A percentile compares a stretch with the other conserved stretches of the same genome.
Evolutionary conservation across 2,329 filamentous ascomycete genomes (phyloP).

Genomic region (Rhynchosporium secalis): DNA sequence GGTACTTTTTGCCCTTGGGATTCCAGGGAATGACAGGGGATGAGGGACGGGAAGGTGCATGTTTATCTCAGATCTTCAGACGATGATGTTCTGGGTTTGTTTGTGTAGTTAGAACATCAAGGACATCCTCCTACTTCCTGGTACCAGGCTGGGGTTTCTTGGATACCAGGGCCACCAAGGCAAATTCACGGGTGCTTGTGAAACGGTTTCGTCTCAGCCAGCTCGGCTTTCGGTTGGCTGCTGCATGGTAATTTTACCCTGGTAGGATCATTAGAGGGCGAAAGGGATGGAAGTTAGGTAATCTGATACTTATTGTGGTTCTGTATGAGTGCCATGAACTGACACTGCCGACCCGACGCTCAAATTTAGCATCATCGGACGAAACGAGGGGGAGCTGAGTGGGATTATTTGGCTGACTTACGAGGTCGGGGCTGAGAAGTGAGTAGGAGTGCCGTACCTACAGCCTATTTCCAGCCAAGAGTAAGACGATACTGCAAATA

Average conservation of each 20-base stretch:
- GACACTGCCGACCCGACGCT: constrained; percentile 5
- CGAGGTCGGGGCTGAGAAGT: too few species aligned
- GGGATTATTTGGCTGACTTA: not conserved
- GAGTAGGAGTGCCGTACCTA: too few species aligned
- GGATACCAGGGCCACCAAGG: not conserved
- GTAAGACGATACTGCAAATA: not conserved
- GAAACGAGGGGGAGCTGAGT: not conserved
- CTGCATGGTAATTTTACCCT: constrained; percentile 7
- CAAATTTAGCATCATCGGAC: constrained; percentile 1
- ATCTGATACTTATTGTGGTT: not conserved
- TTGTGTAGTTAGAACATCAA: too few species aligned
- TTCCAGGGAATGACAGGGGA: too few species aligned
- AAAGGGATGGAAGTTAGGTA: not conserved
- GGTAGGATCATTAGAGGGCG: not conserved
- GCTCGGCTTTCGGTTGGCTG: not conserved
- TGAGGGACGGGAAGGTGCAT: too few species aligned
- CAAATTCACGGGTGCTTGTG: constrained; percentile 21
- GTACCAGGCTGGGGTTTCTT: not conserved
- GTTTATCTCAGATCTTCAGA: too few species aligned
- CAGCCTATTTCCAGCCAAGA: too few species aligned
- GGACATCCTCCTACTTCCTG: too few species aligned
- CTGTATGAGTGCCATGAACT: not conserved
- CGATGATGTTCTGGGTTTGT: too few species aligned
- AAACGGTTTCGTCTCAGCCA: constrained; percentile 33
- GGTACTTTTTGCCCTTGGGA: too few species aligned